Evolutionary conservation across 176 grass and related monocot species (phyloP).

Genomic region (Carex cristatella): DNA sequence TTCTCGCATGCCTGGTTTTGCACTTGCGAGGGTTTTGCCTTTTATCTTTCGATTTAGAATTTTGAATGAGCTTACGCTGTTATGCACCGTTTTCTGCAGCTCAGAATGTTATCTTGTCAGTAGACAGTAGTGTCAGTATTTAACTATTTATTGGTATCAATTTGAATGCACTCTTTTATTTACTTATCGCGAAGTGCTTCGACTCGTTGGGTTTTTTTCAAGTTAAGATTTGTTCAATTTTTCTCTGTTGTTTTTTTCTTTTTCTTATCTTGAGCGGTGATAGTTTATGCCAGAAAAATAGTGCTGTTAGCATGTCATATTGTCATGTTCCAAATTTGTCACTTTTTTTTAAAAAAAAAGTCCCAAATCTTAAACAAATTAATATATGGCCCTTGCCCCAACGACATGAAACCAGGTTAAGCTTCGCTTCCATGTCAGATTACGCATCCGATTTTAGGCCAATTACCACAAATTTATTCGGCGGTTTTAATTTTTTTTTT

Average conservation of each 20-base stretch:
- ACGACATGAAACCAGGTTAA: not conserved
- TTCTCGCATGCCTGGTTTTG: not conserved
- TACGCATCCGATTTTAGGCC: not conserved
- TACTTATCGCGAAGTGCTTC: not conserved
- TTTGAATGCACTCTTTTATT: not conserved
- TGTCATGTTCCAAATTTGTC: not conserved
- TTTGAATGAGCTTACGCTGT: not conserved
- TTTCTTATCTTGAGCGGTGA: not conserved
- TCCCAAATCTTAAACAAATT: not conserved
- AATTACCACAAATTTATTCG: too few relatives aligned
- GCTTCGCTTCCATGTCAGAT: not conserved
- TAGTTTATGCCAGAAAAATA: not conserved
- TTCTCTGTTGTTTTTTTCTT: not conserved
- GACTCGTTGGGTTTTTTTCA: not conserved
- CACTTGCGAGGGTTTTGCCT: too few relatives aligned
- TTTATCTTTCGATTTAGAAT: not conserved
- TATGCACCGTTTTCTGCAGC: too few relatives aligned
- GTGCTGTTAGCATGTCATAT: not conserved
- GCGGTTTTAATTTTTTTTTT: too few relatives aligned
- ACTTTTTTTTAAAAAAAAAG: not conserved
- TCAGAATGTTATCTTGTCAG: too few relatives aligned
- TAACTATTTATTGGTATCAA: not conserved
- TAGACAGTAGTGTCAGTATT: not conserved
- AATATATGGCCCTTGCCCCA: not conserved
- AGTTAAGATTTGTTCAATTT: not conserved